Base-by-base conservation (phyloP, 768 basidiomycete genomes). In the Amanita thiersii region DNA sequence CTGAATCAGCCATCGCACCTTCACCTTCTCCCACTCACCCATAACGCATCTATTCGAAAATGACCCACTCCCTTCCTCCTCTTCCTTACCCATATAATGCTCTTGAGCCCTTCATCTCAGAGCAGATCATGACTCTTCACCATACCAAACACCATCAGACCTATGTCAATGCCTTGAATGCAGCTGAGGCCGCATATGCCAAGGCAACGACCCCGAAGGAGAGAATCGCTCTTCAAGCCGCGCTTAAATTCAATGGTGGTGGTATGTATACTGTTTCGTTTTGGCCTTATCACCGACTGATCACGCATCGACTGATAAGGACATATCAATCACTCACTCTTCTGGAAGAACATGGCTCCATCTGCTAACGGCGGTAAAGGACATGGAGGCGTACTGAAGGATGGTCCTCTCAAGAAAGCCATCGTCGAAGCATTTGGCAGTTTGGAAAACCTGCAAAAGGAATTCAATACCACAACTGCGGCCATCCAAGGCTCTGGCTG, bases 71-170 rank as follows among this genome's bases (percentile, higher is more conserved):
- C 33, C 77, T 91, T 25, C 87, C 87, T 17, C 64, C 70, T 47
- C 78, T 90, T 23, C 79, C 81, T 4, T 93, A 90, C 60, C 54
- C 68, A 4, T 92, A 92, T 67, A 66, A 92, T 70, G 92, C 78
- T 39, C 87, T 97, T 56, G 87, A 93, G 71, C 92, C 92, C n/a
- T 81, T 79, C 68, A 94, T 97, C 68, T 86, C 79, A 25, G 57
- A 71, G 58, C 76, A 93, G 67, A 97, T 96, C 66, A 97, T 94
- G 92, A 75, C 68, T 43, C 85, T 94, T 38, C 92, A 97, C 65
- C 92, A 97, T 70, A 78, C 71, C 48, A 93, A 92, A 72, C 92
- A 97, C 59, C 92, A 97, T 57, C 89, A 92, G 70, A 83, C 89
- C 40, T 96, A 96, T 54, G 88, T 94, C 41, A 93, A 79, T 54